These are phyloP conservation scores for Globisporangium nodosum DNA, from an alignment of 352 stramenopile species.

Conservation along the genomic window DNA sequence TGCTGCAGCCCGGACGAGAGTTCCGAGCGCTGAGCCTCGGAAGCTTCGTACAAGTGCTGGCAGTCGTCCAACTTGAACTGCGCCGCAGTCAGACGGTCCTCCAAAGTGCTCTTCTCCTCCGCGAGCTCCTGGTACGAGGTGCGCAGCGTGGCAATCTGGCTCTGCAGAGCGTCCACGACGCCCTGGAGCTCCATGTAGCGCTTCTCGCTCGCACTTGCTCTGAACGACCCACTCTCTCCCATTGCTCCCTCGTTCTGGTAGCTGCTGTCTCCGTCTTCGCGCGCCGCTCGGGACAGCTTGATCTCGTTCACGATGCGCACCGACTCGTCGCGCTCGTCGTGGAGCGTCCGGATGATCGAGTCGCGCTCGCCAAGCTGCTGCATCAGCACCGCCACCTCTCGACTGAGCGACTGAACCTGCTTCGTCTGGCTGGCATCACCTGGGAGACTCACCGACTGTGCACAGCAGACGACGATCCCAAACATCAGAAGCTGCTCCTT, in stretches of 20 bases:
- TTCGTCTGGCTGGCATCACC: constrained; percentile 37
- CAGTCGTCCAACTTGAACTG: constrained; percentile 37
- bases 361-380: constrained; percentile 54
- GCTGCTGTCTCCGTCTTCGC: constrained; percentile 4
- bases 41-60: constrained; percentile 36
- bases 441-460: constrained; percentile 16
- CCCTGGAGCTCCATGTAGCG: constrained; percentile 14
- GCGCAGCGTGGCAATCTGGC: constrained; percentile 5
- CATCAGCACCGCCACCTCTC: constrained; percentile 47
- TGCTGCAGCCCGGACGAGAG: constrained; percentile 38
- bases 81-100: constrained; percentile 18
- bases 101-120: constrained; percentile 8
- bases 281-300: constrained; percentile 23
- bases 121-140: constrained; percentile 1
- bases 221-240: not conserved
- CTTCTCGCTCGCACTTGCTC: constrained; percentile 2
- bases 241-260: constrained; percentile 6
- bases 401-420: constrained; percentile 48
- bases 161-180: constrained; percentile 4
- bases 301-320: constrained; percentile 36
- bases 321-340: constrained; percentile 43
- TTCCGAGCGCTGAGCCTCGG: constrained; percentile 31
- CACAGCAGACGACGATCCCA: not conserved
- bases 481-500: not conserved
- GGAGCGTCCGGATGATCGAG: constrained; percentile 47